These are phyloP conservation scores for Prototheca wickerhamii DNA, from an alignment of 163 green algal genomes.

Conservation along the genomic window DNA sequence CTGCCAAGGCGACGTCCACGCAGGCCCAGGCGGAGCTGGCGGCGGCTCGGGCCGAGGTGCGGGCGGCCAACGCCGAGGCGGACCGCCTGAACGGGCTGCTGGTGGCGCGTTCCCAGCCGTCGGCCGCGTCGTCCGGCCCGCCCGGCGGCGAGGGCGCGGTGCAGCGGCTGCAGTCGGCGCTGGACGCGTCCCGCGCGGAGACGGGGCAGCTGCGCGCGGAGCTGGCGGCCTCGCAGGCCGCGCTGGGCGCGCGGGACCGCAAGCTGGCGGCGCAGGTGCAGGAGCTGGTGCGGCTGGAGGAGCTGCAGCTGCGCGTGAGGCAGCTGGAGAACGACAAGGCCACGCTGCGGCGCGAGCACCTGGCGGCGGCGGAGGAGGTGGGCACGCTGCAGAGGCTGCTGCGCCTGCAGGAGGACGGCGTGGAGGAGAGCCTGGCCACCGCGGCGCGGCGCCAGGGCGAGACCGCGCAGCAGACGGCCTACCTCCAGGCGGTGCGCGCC, in stretches of 20 bases:
- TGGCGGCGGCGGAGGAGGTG: not conserved
- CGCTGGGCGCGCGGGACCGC: not conserved
- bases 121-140: too few relatives aligned
- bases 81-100: conserved; percentile 8
- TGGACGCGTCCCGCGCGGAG: not conserved
- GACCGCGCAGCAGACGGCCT: not conserved
- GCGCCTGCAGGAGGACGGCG: not conserved
- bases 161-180: not conserved
- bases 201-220: not conserved
- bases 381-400: not conserved
- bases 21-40: not conserved
- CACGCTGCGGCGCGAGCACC: not conserved
- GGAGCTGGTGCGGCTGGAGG: not conserved
- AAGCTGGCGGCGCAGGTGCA: not conserved
- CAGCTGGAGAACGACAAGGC: not conserved
- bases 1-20: not conserved
- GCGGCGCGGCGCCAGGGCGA: not conserved
- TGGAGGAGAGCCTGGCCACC: not conserved
- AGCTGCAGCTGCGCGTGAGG: not conserved
- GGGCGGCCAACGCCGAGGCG: conserved; percentile 9
- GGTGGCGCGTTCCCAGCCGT: not conserved
- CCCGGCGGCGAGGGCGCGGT: too few relatives aligned
- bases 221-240: not conserved
- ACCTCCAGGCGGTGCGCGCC: conserved; percentile 5
- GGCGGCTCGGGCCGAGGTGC: not conserved